phyloP scores from a whole-genome alignment of 2,329 filamentous ascomycete species.

The Colletotrichum destructivum region DNA sequence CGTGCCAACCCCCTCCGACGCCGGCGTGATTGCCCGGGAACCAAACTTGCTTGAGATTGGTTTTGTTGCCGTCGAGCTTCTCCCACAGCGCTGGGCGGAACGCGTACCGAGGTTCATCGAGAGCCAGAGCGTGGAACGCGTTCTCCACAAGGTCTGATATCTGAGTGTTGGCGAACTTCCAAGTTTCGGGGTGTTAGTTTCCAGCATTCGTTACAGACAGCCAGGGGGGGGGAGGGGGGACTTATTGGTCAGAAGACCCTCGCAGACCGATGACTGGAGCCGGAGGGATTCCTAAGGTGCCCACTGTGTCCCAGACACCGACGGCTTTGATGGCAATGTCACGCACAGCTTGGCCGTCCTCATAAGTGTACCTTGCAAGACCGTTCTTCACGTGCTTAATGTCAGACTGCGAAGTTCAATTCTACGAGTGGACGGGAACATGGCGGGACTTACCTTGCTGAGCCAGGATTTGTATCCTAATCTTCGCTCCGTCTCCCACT shows the following conservation, averaged over 20 bases:
- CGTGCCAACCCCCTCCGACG: constrained; percentile 76
- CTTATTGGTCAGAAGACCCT: constrained; percentile 59
- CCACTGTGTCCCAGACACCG: constrained; percentile 61
- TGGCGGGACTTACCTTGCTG: constrained; percentile 53
- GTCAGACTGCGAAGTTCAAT: neutral
- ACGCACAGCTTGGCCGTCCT: constrained; percentile 51
- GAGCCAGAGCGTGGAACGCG: constrained; percentile 71
- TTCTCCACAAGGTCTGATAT: constrained; percentile 68
- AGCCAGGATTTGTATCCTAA: constrained; percentile 59
- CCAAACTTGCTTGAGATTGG: constrained; percentile 69
- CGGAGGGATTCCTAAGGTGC: constrained; percentile 60
- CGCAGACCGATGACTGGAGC: constrained; percentile 20
- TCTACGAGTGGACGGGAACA: no score
- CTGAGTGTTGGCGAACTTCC: constrained; percentile 67
- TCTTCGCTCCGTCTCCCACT: constrained; percentile 9
- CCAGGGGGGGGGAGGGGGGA: constrained; percentile 55
- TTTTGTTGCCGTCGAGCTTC: constrained; percentile 55
- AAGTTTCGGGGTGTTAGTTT: constrained; percentile 43
- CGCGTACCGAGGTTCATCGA: constrained; percentile 69
- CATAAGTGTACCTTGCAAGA: constrained; percentile 56
- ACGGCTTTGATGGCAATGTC: constrained; percentile 53
- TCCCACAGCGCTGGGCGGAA: constrained; percentile 71
- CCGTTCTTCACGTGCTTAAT: neutral
- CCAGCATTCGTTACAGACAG: constrained; percentile 52
- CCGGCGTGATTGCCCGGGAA: constrained; percentile 81